Conservation (phyloP, 1,284 basidiomycete species). For the Fistulinella cinereoalba region DNA sequence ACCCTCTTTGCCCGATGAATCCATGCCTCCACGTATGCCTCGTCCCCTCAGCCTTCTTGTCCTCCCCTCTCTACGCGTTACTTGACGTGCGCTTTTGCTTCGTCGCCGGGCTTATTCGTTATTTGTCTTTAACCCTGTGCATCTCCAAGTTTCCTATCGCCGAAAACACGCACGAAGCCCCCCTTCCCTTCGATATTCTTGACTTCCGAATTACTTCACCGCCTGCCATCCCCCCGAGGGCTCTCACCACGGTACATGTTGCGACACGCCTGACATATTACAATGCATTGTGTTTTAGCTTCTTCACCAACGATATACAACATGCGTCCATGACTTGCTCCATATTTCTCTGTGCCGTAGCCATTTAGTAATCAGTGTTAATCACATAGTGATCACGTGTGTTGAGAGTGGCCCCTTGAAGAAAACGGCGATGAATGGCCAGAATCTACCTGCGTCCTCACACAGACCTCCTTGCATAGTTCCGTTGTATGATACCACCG, state of each 20-base stretch:
- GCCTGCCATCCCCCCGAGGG: slow-evolving; percentile 22
- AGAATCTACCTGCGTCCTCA: slow-evolving; percentile 2
- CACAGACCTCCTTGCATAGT: slow-evolving; percentile 7
- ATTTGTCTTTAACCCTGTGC: slow-evolving; percentile 28
- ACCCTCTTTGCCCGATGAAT: slow-evolving; percentile 14
- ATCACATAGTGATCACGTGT: slow-evolving; percentile 25
- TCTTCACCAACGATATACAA: slow-evolving; percentile 29
- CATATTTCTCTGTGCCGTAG: slow-evolving; percentile 7
- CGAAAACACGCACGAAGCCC: slow-evolving; percentile 27
- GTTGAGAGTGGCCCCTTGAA: no score
- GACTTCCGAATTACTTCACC: slow-evolving; percentile 24
- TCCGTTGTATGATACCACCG: slow-evolving; percentile 23
- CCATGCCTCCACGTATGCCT: slow-evolving; percentile 24
- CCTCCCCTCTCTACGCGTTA: slow-evolving; percentile 14
- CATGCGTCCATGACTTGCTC: slow-evolving; percentile 27
- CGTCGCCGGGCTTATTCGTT: slow-evolving; percentile 19
- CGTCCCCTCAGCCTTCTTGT: slow-evolving; percentile 30
- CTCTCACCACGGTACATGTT: slow-evolving; percentile 28
- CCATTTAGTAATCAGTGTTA: slow-evolving; percentile 1
- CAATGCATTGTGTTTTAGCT: slow-evolving; percentile 36
- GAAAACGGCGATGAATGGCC: slow-evolving; percentile 1
- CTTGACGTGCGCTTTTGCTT: slow-evolving; percentile 12
- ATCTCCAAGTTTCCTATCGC: slow-evolving; percentile 12
- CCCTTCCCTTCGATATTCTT: slow-evolving; percentile 32
- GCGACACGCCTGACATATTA: slow-evolving; percentile 35